Percentiles rank a stretch among this genome's conserved stretches.
These are phyloP conservation scores for Medicago ruthenica DNA, from an alignment of 306 rosid genomes.

Conservation along the genomic window DNA sequence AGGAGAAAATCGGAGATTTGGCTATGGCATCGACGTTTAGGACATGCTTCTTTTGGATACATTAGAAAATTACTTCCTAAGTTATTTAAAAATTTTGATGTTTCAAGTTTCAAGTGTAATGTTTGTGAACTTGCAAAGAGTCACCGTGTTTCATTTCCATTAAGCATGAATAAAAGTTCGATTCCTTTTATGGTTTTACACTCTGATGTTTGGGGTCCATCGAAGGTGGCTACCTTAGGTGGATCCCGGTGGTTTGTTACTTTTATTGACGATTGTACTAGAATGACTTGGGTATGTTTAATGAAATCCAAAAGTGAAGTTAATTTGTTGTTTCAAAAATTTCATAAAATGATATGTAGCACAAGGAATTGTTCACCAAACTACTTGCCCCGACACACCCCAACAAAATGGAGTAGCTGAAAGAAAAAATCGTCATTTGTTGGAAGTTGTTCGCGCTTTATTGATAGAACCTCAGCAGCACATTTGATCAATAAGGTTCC, in stretches of 20 bases:
- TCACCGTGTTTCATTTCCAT: not conserved
- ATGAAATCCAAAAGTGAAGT: too few relatives aligned
- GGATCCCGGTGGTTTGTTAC: not conserved
- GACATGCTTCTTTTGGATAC: too few relatives aligned
- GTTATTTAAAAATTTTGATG: too few relatives aligned
- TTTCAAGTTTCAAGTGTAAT: too few relatives aligned
- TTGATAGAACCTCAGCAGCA: not conserved
- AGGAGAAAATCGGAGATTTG: too few relatives aligned
- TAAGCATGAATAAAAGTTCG: not conserved
- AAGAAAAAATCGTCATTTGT: not conserved
- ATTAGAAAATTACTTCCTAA: too few relatives aligned
- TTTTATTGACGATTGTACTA: not conserved
- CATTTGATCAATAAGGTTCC: not conserved
- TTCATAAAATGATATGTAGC: too few relatives aligned
- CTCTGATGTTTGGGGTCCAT: constrained; percentile 13
- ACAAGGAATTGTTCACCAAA: too few relatives aligned
- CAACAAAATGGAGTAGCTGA: not conserved
- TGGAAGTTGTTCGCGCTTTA: not conserved
- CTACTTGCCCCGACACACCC: too few relatives aligned
- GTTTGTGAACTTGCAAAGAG: too few relatives aligned
- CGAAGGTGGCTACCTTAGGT: not conserved
- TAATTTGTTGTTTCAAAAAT: too few relatives aligned
- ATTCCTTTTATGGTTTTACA: not conserved
- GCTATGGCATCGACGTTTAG: too few relatives aligned
- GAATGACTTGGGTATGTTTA: not conserved